phyloP scores from a whole-genome alignment of 2,329 filamentous ascomycete genomes.

The Neurospora crassa region DNA sequence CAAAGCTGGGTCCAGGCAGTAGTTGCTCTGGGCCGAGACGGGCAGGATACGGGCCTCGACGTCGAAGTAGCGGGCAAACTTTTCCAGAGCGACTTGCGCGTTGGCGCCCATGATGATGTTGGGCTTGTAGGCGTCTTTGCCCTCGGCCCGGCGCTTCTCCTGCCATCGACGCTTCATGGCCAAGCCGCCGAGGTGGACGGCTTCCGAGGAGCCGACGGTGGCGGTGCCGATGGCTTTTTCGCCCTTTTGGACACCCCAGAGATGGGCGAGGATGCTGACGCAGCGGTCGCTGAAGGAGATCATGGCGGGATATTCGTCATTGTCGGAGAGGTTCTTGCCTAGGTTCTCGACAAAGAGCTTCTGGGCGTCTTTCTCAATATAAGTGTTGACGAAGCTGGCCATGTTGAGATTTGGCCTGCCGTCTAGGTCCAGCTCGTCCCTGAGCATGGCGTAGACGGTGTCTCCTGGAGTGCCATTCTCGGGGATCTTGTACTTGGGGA shows the following conservation, averaged over 20 bases:
- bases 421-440: conserved; percentile 54
- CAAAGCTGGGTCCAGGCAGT: conserved; percentile 51
- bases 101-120: conserved; percentile 70
- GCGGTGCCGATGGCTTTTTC: conserved; percentile 59
- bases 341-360: conserved; percentile 59
- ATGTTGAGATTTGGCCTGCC: conserved; percentile 59
- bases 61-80: conserved; percentile 66
- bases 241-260: conserved; percentile 53
- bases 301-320: conserved; percentile 53
- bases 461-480: conserved; percentile 49
- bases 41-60: conserved; percentile 58
- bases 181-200: conserved; percentile 59
- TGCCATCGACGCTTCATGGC: conserved; percentile 72
- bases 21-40: conserved; percentile 51
- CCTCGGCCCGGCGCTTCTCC: conserved; percentile 46
- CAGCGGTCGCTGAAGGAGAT: conserved; percentile 55
- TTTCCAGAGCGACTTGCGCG: conserved; percentile 63
- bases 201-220: conserved; percentile 63
- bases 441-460: conserved; percentile 55
- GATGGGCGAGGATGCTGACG: conserved; percentile 56
- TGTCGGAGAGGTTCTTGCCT: conserved; percentile 63
- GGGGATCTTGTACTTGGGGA: conserved; percentile 52
- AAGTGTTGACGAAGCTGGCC: conserved; percentile 62
- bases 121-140: conserved; percentile 53
- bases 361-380: conserved; percentile 58